These are phyloP conservation scores for Curvularia sp. DNA, from an alignment of 2,329 filamentous ascomycete genomes.

Conservation along the genomic window DNA sequence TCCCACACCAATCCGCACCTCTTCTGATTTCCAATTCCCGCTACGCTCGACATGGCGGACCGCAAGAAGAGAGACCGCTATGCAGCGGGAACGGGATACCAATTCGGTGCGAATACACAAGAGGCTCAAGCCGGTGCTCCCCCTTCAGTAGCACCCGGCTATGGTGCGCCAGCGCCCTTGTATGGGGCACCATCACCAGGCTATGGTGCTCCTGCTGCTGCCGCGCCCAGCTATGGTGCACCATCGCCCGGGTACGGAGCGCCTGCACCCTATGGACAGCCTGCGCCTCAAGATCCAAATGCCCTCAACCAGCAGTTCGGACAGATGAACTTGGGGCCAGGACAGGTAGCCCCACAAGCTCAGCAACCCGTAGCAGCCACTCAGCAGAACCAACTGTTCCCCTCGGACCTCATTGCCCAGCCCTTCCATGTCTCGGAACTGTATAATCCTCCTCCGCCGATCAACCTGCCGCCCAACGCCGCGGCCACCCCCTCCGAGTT, in stretches of 20 bases:
- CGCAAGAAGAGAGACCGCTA: slow-evolving; percentile 92
- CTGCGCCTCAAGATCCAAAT: slow-evolving; percentile 64
- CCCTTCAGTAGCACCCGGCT: slow-evolving; percentile 28
- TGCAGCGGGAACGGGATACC: slow-evolving; percentile 91
- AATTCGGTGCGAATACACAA: slow-evolving; percentile 87
- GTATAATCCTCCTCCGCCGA: slow-evolving; percentile 87
- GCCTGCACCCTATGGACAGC: slow-evolving; percentile 41
- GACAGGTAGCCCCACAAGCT: slow-evolving; percentile 40
- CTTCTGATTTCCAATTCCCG: slow-evolving; percentile 15
- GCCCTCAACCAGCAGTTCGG: slow-evolving; percentile 81
- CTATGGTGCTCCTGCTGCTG: slow-evolving; percentile 36
- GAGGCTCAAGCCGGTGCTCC: slow-evolving; percentile 59
- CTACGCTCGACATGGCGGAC: slow-evolving; percentile 43
- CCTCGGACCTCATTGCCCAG: slow-evolving; percentile 88
- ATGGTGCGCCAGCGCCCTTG: slow-evolving; percentile 51
- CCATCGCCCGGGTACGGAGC: slow-evolving; percentile 45
- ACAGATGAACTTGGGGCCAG: slow-evolving; percentile 71
- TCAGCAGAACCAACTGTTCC: slow-evolving; percentile 79
- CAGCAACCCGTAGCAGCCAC: slow-evolving; percentile 43
- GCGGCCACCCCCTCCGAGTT: slow-evolving; percentile 89
- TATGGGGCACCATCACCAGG: slow-evolving; percentile 43
- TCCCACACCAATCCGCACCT: slow-evolving; percentile 19
- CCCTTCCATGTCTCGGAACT: slow-evolving; percentile 94
- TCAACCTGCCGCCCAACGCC: slow-evolving; percentile 90
- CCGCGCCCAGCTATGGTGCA: slow-evolving; percentile 50